phyloP scores from a whole-genome alignment of 805 yeast genomes.

The Candida gorgasii region DNA sequence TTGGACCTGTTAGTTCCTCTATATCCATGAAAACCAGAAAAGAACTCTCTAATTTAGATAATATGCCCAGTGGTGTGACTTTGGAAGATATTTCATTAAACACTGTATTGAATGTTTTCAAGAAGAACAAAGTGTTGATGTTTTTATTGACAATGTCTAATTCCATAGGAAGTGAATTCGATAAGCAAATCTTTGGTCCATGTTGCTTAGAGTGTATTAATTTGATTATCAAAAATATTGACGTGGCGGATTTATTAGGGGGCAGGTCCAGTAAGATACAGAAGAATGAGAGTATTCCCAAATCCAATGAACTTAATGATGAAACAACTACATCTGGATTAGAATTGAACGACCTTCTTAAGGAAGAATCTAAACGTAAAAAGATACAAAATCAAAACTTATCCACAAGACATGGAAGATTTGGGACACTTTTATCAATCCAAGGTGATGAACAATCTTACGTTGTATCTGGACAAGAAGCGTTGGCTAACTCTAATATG shows the following conservation, averaged over 20 bases:
- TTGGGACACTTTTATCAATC: slow-evolving; percentile 82
- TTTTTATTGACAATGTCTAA: slow-evolving; percentile 72
- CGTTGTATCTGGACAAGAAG: slow-evolving; percentile 71
- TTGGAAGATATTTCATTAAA: slow-evolving; percentile 69
- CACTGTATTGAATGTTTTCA: slow-evolving; percentile 56
- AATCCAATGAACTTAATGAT: not conserved
- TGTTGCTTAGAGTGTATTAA: slow-evolving; percentile 70
- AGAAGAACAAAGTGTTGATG: slow-evolving; percentile 70
- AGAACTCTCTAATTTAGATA: slow-evolving; percentile 29
- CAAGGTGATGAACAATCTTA: slow-evolving; percentile 60
- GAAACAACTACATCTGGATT: slow-evolving; percentile 26
- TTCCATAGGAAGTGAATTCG: slow-evolving; percentile 64
- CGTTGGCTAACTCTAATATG: slow-evolving; percentile 48
- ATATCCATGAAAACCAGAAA: slow-evolving; percentile 45
- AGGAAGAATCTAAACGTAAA: slow-evolving; percentile 59
- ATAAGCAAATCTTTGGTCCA: slow-evolving; percentile 57
- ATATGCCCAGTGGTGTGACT: slow-evolving; percentile 57
- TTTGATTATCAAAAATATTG: slow-evolving; percentile 59
- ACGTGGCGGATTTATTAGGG: slow-evolving; percentile 30
- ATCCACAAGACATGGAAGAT: slow-evolving; percentile 81
- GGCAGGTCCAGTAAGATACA: not conserved
- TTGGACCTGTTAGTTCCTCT: slow-evolving; percentile 67
- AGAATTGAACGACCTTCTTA: slow-evolving; percentile 52
- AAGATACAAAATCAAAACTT: slow-evolving; percentile 48
- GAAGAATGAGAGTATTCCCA: not conserved